Evolutionary conservation across 1,139 yeast genomes (phyloP), one percentile per base, ranked within the genome.

Genomic region (Sugiyamaella pinicola): DNA sequence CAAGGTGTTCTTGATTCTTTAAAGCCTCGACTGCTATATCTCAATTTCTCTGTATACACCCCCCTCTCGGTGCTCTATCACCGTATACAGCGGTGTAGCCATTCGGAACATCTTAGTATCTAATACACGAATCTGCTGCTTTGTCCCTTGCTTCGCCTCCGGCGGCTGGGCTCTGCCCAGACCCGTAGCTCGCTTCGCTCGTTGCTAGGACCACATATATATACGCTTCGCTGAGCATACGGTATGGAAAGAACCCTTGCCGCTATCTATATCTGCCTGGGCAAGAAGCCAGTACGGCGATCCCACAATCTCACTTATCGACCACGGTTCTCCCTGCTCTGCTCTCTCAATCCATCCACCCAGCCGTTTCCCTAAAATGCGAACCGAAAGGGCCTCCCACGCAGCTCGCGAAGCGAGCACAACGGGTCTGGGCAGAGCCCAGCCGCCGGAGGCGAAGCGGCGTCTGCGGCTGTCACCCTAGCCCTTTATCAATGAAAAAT

Each of bases 401-500:
- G n/a, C n/a, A n/a, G n/a, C n/a, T n/a, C n/a, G n/a, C n/a, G n/a
- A n/a, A n/a, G n/a, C n/a, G n/a, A n/a, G n/a, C n/a, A n/a, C n/a
- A n/a, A n/a, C n/a, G n/a, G n/a, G n/a, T n/a, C n/a, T n/a, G n/a
- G n/a, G n/a, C n/a, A n/a, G n/a, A n/a, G n/a, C n/a, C n/a, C 40
- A 17, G 22, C 40, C 40, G 21, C 29, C 29, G 18, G n/a, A n/a
- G n/a, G n/a, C n/a, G n/a, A n/a, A n/a, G 15, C n/a, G 29, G 29
- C 42, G 17, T 13, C 17, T 31, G 35, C 10, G 6, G 17, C 17
- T 4, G 8, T 13, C 4, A 38, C 44, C 44, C 44, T 40, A 22
- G 44, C 44, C 44, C 44, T 10, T 17, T 40, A 40, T 40, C 44
- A 26, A 15, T 40, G 44, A 40, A 40, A 40, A 40, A 24, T 40